Evolutionary conservation across 176 grass and related monocot species (phyloP).

Genomic region (Chloris gayana): DNA sequence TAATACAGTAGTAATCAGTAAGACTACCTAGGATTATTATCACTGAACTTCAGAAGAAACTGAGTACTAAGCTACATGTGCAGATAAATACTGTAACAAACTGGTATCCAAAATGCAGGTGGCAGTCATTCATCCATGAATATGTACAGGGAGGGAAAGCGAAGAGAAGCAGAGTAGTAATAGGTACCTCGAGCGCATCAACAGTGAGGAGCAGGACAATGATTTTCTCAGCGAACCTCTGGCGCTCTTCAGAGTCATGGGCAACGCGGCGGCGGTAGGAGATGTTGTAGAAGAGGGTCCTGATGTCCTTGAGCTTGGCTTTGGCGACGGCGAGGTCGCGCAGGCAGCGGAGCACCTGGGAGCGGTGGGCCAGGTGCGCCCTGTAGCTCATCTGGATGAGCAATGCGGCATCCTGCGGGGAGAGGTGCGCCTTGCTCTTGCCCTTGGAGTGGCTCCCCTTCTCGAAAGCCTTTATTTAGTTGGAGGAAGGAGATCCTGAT

Average conservation of each 20-base stretch:
- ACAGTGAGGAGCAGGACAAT: slow-evolving; percentile 89
- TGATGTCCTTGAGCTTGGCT: slow-evolving; percentile 86
- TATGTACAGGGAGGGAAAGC: too few relatives aligned
- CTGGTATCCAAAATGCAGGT: too few relatives aligned
- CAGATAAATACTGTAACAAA: too few relatives aligned
- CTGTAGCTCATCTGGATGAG: slow-evolving; percentile 79
- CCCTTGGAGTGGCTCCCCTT: slow-evolving; percentile 70
- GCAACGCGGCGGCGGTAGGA: slow-evolving; percentile 54
- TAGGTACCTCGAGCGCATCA: slow-evolving; percentile 84
- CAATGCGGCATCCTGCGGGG: slow-evolving; percentile 74
- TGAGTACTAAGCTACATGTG: too few relatives aligned
- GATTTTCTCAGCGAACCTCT: slow-evolving; percentile 89
- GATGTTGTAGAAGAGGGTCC: slow-evolving; percentile 77
- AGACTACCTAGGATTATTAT: too few relatives aligned
- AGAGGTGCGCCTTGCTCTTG: slow-evolving; percentile 74
- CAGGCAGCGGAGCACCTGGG: slow-evolving; percentile 81
- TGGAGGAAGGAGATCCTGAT: too few relatives aligned
- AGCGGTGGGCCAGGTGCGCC: slow-evolving; percentile 78
- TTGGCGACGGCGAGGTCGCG: slow-evolving; percentile 84
- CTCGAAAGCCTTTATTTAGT: slow-evolving; percentile 71
- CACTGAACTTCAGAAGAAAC: too few relatives aligned
- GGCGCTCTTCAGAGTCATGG: slow-evolving; percentile 59
- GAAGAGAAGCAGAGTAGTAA: too few relatives aligned
- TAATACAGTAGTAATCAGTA: too few relatives aligned
- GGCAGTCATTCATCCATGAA: too few relatives aligned